These are phyloP conservation scores for Venturia oleaginea DNA, from an alignment of 2,329 filamentous ascomycete genomes.

Conservation along the genomic window DNA sequence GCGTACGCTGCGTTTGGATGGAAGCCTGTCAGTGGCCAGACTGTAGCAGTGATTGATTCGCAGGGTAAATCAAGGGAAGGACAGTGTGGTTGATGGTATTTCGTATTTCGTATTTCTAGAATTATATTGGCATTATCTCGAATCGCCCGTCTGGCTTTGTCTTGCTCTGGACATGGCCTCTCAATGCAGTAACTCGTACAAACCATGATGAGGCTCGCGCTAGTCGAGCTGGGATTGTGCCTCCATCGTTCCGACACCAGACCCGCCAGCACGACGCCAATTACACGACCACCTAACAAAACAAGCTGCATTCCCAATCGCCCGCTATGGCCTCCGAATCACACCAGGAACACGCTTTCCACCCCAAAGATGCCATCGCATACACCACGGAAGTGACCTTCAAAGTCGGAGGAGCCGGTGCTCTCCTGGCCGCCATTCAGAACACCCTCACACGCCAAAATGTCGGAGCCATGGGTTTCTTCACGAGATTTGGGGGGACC, in stretches of 20 bases:
- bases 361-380: slow-evolving; percentile 14
- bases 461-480: slow-evolving; percentile 68
- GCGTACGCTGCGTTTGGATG: neutral
- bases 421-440: slow-evolving; percentile 47
- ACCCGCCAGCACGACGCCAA: neutral
- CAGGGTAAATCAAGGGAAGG: neutral
- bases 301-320: neutral
- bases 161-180: neutral
- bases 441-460: slow-evolving; percentile 81
- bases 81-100: neutral
- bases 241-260: neutral
- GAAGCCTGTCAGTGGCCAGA: neutral
- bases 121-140: neutral
- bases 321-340: slow-evolving; percentile 8
- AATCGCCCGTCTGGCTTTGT: neutral
- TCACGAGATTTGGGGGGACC: slow-evolving; percentile 68
- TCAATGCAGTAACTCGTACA: neutral
- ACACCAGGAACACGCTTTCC: slow-evolving; percentile 11
- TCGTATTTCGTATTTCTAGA: too few relatives aligned
- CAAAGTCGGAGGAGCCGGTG: slow-evolving; percentile 10
- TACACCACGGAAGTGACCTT: slow-evolving; percentile 5
- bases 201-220: neutral
- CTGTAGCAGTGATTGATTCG: neutral
- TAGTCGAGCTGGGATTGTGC: neutral
- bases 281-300: neutral